A percentile compares a stretch with the other conserved stretches of the same genome.
phyloP scores from a whole-genome alignment of 345 rosid species.

The Linum trigynum region DNA sequence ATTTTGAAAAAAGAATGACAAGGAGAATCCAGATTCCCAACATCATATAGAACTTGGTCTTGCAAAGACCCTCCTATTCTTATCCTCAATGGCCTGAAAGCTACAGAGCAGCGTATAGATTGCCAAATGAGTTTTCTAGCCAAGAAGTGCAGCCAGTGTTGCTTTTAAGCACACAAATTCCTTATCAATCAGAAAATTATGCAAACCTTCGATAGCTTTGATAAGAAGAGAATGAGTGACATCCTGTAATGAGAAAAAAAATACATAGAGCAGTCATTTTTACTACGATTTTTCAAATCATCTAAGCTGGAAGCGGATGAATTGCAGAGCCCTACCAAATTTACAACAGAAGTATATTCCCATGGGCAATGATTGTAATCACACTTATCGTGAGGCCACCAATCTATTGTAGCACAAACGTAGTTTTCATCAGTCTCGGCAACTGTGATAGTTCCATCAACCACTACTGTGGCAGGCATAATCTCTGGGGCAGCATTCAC shows the following conservation, averaged over 20 bases:
- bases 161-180: not conserved
- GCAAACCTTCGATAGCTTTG: constrained; percentile 74
- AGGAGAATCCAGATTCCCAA: constrained; percentile 46
- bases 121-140: not conserved
- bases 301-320: not conserved
- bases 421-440: constrained; percentile 69
- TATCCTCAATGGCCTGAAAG: constrained; percentile 70
- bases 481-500: constrained; percentile 37
- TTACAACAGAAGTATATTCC: constrained; percentile 67
- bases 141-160: not conserved
- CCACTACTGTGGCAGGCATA: constrained; percentile 31
- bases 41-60: constrained; percentile 77
- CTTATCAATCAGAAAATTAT: not conserved
- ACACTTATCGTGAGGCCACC: constrained; percentile 99
- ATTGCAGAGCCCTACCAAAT: constrained; percentile 43
- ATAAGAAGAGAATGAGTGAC: constrained; percentile 64
- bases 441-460: constrained; percentile 44
- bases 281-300: not conserved
- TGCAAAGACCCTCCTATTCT: constrained; percentile 95
- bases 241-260: constrained; percentile 41
- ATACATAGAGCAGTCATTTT: not conserved
- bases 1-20: constrained; percentile 65
- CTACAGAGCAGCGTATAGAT: constrained; percentile 26
- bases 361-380: constrained; percentile 88
- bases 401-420: constrained; percentile 86